Evolutionary conservation across 2,329 filamentous ascomycete genomes (phyloP).

Genomic region (Fusarium sp.): DNA sequence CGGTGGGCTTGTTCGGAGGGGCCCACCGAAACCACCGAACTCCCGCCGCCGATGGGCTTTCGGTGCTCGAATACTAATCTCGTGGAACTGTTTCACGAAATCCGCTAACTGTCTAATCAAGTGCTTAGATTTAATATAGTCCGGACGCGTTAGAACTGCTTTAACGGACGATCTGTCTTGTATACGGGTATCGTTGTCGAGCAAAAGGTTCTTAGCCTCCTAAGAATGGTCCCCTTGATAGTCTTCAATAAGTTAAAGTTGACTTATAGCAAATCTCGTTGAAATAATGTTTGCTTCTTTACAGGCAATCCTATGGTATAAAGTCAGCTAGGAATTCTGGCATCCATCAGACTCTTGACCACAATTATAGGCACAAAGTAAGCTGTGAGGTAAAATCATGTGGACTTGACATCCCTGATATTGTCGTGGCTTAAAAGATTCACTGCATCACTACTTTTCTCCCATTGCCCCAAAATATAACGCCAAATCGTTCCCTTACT

Average conservation of each 20-base stretch:
- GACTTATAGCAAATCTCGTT: too few species aligned
- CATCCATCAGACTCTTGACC: too few species aligned
- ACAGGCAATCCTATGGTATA: too few species aligned
- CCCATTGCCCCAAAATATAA: not conserved
- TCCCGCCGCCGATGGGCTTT: constrained; percentile 31
- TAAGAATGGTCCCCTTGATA: too few species aligned
- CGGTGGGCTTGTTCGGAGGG: constrained; percentile 23
- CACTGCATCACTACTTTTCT: not conserved
- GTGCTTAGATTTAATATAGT: too few species aligned
- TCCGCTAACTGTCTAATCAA: not conserved
- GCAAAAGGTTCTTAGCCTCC: too few species aligned
- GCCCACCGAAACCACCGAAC: constrained; percentile 45
- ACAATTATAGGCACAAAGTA: not conserved
- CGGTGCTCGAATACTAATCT: not conserved
- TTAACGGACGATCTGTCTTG: too few species aligned
- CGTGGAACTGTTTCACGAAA: not conserved
- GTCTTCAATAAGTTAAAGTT: too few species aligned
- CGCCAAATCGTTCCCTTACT: not conserved
- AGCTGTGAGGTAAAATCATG: not conserved
- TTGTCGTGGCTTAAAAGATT: not conserved
- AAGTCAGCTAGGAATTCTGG: too few species aligned
- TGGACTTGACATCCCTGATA: not conserved
- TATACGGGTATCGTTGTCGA: too few species aligned
- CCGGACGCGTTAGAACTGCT: too few species aligned
- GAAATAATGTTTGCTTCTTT: too few species aligned